Base-by-base conservation (phyloP, 345 rosid genomes). In the Eucalyptus marginata region DNA sequence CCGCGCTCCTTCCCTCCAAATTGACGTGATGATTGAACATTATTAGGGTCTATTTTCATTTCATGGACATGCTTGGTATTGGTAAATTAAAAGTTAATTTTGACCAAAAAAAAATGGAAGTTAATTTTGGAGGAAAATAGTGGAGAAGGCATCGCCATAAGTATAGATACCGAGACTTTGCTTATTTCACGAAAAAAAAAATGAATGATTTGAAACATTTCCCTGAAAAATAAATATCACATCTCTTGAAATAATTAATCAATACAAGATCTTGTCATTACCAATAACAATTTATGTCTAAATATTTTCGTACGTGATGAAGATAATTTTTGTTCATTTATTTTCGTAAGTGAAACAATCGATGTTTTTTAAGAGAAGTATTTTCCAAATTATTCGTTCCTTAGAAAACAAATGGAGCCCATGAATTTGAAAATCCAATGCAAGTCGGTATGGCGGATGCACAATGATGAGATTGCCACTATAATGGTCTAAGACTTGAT, bases 161-260 rank as follows among this genome's bases (percentile, higher is more conserved):
- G 1, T 29, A 59, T 29, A 4, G 1, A 56, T 10, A 4, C 0
- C 0, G 0, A 56, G 13, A 56, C 29, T 10, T 1, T 24, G 0
- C 29, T 56, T 56, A 1, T 56, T 56, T 10, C 0, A 0, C 1
- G 0, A 52, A 52, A 49, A 52, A 52, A 49, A 54, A 56, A 56
- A 56, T 24, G 27, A 56, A 56, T 56, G 0, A 10, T 56, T 56
- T 4, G 0, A 24, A 56, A 56, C 2, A 56, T 56, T 56, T 24
- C 1, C 0, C 3, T 24, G 0, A 56, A 56, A 56, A 56, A 56
- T 56, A 24, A 56, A 4, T 24, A 24, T 24, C 3, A 1, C 29
- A 10, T 56, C 0, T 0, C 0, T 56, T 4, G 13, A 56, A 56
- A 56, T 56, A 56, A 56, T 56, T 20, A 56, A 24, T 24, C 6